Conservation (phyloP, 1,139 yeast species). For the Suhomyces atakaporum region DNA sequence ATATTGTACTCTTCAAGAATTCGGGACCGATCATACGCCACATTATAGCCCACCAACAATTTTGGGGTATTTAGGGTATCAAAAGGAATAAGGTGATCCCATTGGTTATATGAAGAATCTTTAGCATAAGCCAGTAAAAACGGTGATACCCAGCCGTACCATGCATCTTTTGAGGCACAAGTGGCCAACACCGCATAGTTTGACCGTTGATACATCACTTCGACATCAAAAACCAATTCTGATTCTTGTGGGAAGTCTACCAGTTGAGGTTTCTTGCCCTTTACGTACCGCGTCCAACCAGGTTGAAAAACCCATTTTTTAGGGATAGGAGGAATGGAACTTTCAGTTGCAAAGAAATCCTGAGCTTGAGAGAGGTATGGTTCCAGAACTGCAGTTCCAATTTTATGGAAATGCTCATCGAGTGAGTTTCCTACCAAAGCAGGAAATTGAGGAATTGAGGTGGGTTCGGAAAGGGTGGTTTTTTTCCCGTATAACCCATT, state of each 20-base stretch:
- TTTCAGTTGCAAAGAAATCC: conserved; percentile 33
- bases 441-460: conserved; percentile 64
- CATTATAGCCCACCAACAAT: conserved; percentile 83
- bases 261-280: conserved; percentile 49
- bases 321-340: conserved; percentile 51
- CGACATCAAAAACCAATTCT: conserved; percentile 84
- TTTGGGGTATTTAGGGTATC: conserved; percentile 51
- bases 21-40: conserved; percentile 88
- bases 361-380: conserved; percentile 59
- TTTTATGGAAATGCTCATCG: conserved; percentile 80
- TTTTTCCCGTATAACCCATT: conserved; percentile 79
- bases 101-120: conserved; percentile 40
- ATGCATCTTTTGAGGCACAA: conserved; percentile 74
- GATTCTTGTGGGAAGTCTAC: conserved; percentile 72
- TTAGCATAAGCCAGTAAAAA: conserved; percentile 51
- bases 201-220: conserved; percentile 74
- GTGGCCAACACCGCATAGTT: conserved; percentile 80
- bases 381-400: conserved; percentile 62
- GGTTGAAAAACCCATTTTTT: conserved; percentile 53
- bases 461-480: conserved; percentile 65
- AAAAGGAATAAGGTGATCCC: conserved; percentile 76
- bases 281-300: conserved; percentile 84
- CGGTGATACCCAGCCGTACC: conserved; percentile 98
- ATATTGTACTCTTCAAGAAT: conserved; percentile 81
- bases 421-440: conserved; percentile 64